Conservation (phyloP, 192 early-diverging fungal species). For the Funneliformis geosporum region DNA sequence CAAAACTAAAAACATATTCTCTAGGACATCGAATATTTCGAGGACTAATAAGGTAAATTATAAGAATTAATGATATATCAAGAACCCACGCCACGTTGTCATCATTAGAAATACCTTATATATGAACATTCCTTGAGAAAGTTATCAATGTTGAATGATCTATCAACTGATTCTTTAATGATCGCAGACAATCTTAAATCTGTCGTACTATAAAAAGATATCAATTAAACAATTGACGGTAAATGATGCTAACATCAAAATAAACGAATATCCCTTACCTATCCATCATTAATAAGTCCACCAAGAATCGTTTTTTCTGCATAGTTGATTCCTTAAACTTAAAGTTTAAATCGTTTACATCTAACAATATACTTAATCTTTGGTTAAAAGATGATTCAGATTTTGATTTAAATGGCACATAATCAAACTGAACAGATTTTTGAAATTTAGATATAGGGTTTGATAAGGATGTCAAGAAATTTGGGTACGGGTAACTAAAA, state of each 20-base stretch:
- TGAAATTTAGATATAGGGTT: not conserved
- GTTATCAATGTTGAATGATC: not conserved
- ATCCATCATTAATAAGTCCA: conserved; percentile 6
- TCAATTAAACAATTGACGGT: not conserved
- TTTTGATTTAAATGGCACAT: not conserved
- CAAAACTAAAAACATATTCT: not conserved
- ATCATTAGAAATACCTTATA: not conserved
- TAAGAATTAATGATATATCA: not conserved
- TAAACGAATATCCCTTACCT: not conserved
- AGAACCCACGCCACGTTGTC: too few species aligned
- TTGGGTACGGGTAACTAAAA: not conserved
- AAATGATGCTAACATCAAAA: not conserved
- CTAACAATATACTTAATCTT: not conserved
- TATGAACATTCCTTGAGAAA: conserved; percentile 2
- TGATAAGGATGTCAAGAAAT: not conserved
- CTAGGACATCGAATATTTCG: not conserved
- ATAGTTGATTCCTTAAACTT: not conserved
- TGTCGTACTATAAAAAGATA: not conserved
- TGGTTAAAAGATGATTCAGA: not conserved
- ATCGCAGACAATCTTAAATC: not conserved
- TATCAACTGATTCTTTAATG: not conserved
- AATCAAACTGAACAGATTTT: conserved; percentile 8
- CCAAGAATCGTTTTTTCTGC: not conserved
- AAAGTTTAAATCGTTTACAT: not conserved
- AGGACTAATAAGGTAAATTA: not conserved